Conservation (phyloP, 805 yeast genomes). For the Cyberlindnera mississippiensis region DNA sequence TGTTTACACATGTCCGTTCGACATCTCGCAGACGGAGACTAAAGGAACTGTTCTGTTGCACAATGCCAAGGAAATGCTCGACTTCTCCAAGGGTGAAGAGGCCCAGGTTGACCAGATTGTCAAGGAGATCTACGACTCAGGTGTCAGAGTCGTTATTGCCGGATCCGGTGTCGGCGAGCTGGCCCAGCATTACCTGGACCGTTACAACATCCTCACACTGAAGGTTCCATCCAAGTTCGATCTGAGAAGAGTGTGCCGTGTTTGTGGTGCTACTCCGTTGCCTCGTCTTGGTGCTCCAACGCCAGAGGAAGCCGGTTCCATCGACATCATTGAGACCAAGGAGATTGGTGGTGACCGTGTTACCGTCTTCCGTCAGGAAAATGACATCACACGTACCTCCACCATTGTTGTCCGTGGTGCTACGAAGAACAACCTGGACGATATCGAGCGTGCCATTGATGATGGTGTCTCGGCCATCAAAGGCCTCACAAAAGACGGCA, state of each 20-base stretch:
- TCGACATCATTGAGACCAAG: slow-evolving; percentile 83
- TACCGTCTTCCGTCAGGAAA: slow-evolving; percentile 82
- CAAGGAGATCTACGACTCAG: slow-evolving; percentile 77
- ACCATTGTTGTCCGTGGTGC: slow-evolving; percentile 96
- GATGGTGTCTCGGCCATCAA: slow-evolving; percentile 93
- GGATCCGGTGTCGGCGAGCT: slow-evolving; percentile 92
- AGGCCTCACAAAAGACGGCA: slow-evolving; percentile 77
- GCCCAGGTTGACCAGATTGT: slow-evolving; percentile 83
- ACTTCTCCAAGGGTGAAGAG: slow-evolving; percentile 95
- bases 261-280: slow-evolving; percentile 95
- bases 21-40: slow-evolving; percentile 94
- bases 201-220: slow-evolving; percentile 78
- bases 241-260: slow-evolving; percentile 88
- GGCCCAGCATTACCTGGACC: slow-evolving; percentile 88
- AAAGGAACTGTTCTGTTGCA: slow-evolving; percentile 95
- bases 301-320: slow-evolving; percentile 87
- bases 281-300: slow-evolving; percentile 93
- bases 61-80: slow-evolving; percentile 95
- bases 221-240: slow-evolving; percentile 94
- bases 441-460: slow-evolving; percentile 94
- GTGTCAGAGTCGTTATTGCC: slow-evolving; percentile 86
- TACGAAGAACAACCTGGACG: slow-evolving; percentile 89
- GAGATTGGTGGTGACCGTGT: slow-evolving; percentile 99
- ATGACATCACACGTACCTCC: slow-evolving; percentile 67
- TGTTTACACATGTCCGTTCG: slow-evolving; percentile 90